Percentiles rank a stretch among this genome's conserved stretches.
phyloP scores from a whole-genome alignment of 768 basidiomycete genomes.

The Panaeolus cyanescens region DNA sequence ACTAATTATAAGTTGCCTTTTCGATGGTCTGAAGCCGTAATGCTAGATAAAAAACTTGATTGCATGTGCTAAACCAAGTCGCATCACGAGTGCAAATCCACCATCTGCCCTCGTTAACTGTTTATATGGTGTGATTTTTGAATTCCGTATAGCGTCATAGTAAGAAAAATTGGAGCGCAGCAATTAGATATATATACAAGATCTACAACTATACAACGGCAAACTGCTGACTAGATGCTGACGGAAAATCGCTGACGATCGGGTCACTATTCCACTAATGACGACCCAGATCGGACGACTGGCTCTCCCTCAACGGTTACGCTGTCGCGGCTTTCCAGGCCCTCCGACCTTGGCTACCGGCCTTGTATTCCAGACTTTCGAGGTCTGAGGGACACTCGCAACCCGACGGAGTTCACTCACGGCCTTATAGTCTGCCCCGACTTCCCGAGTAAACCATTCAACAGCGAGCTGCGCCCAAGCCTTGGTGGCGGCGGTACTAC shows the following conservation, averaged over 20 bases:
- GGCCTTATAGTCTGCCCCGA: conserved; percentile 57
- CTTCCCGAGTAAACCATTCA: conserved; percentile 57
- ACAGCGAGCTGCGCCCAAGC: conserved; percentile 52
- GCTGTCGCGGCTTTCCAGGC: conserved; percentile 17
- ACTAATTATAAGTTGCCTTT: neutral
- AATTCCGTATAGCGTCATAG: neutral
- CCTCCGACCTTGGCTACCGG: conserved; percentile 35
- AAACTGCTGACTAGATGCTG: neutral
- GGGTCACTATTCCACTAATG: neutral
- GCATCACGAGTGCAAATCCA: neutral
- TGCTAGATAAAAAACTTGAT: neutral
- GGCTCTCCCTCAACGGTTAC: neutral
- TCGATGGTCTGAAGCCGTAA: neutral
- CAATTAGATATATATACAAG: neutral
- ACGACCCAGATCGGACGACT: neutral
- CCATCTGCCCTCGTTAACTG: neutral
- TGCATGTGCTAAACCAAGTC: neutral
- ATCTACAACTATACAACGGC: neutral
- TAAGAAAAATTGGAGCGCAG: neutral
- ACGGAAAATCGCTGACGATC: neutral
- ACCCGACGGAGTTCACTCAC: conserved; percentile 39
- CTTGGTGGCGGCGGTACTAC: conserved; percentile 45
- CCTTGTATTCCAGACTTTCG: conserved; percentile 52
- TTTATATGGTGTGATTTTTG: neutral
- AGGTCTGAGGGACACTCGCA: conserved; percentile 37